Evolutionary conservation across 163 green algal genomes (phyloP).

Genomic region (Smithsoniella earleae): DNA sequence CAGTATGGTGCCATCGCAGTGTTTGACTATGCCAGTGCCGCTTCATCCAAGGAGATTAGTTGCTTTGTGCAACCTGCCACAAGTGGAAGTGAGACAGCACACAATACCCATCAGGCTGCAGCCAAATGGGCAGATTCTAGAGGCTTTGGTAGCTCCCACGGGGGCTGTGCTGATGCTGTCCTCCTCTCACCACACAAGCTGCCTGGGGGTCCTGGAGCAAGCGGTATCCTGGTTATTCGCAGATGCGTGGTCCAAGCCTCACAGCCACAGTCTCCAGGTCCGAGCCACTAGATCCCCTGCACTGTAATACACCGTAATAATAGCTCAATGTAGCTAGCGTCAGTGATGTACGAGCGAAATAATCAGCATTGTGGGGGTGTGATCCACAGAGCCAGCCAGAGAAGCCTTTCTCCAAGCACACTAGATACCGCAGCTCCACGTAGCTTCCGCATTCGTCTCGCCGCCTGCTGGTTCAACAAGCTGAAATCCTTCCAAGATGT

Average conservation of each 20-base stretch:
- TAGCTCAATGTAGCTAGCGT: too few species aligned
- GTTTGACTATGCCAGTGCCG: constrained; percentile 35
- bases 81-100: not conserved
- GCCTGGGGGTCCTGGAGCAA: constrained; percentile 18
- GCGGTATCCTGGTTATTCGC: constrained; percentile 18
- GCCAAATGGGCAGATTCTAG: not conserved
- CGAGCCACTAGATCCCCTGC: not conserved
- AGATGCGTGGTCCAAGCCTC: constrained; percentile 7
- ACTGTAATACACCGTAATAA: too few species aligned
- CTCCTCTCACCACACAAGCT: constrained; percentile 34
- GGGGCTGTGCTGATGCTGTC: constrained; percentile 25
- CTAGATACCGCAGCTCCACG: too few species aligned
- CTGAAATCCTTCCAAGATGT: too few species aligned
- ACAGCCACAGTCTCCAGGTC: constrained; percentile 22
- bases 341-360: too few species aligned
- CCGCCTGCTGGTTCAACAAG: too few species aligned
- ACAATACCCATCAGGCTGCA: constrained; percentile 8
- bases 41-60: constrained; percentile 21
- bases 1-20: constrained; percentile 3
- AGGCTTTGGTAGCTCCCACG: not conserved
- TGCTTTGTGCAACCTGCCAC: not conserved
- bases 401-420: too few species aligned
- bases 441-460: too few species aligned
- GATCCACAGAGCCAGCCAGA: too few species aligned
- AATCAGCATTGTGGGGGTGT: too few species aligned